Percentiles rank a stretch among this genome's conserved stretches.
Evolutionary conservation across 2,329 filamentous ascomycete genomes (phyloP).

Genomic region (Aspergillus melleus): DNA sequence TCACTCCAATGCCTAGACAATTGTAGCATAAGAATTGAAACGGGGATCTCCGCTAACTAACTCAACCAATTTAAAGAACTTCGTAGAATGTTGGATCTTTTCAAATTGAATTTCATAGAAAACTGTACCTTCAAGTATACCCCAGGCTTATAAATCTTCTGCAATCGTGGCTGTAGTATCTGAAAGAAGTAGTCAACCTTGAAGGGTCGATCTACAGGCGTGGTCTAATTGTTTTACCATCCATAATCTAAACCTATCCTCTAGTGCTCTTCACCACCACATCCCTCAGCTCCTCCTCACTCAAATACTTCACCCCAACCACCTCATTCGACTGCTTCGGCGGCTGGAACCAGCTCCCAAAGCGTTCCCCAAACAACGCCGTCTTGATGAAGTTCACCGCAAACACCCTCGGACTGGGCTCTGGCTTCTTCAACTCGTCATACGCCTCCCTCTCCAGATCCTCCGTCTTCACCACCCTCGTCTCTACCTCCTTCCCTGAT

Average conservation of each 20-base stretch:
- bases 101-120: too few species aligned
- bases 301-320: slow-evolving; percentile 36
- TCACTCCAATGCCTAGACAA: too few species aligned
- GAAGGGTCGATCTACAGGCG: too few species aligned
- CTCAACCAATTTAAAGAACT: too few species aligned
- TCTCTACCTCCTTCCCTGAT: not conserved
- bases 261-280: slow-evolving; percentile 16
- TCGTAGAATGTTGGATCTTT: too few species aligned
- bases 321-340: slow-evolving; percentile 39
- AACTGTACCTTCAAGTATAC: too few species aligned
- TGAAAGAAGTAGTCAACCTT: too few species aligned
- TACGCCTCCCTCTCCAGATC: slow-evolving; percentile 3
- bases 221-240: too few species aligned
- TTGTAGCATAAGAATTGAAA: too few species aligned
- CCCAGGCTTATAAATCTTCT: too few species aligned
- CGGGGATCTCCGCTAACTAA: too few species aligned
- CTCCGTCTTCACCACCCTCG: slow-evolving; percentile 1
- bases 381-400: slow-evolving; percentile 30
- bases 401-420: slow-evolving; percentile 20
- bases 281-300: slow-evolving; percentile 34
- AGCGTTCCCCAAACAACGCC: slow-evolving; percentile 35
- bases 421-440: slow-evolving; percentile 4
- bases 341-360: slow-evolving; percentile 27
- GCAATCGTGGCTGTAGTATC: too few species aligned
- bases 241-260: not conserved